A percentile compares a stretch with the other conserved stretches of the same genome.
phyloP scores from a whole-genome alignment of 2,329 filamentous ascomycete genomes.

The Camillea tinctor region DNA sequence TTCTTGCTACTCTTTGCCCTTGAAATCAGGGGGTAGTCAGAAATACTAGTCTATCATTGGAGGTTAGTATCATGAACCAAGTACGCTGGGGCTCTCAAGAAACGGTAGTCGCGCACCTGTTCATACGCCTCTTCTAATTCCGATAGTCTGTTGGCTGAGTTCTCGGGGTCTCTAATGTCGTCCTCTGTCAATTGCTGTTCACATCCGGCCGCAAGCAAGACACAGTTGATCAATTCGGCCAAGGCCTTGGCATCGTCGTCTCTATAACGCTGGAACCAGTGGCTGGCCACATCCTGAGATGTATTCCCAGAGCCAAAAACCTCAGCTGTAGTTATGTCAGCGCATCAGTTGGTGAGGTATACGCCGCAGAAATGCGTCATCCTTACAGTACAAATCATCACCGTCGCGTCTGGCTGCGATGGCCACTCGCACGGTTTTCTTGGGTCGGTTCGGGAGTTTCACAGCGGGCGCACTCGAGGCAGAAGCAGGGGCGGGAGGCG shows the following conservation, averaged over 20 bases:
- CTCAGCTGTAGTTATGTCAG: constrained; percentile 48
- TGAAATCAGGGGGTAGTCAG: constrained; percentile 89
- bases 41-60: constrained; percentile 63
- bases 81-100: not conserved
- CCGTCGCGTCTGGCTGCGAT: constrained; percentile 47
- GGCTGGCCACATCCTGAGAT: constrained; percentile 55
- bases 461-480: constrained; percentile 35
- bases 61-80: constrained; percentile 30
- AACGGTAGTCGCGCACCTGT: constrained; percentile 52
- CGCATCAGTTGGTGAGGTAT: not conserved
- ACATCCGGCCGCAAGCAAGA: constrained; percentile 74
- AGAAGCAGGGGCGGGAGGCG: constrained; percentile 36
- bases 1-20: constrained; percentile 72
- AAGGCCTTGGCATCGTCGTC: constrained; percentile 54
- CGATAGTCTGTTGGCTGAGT: constrained; percentile 71
- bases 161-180: constrained; percentile 88
- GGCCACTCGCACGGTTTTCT: constrained; percentile 55
- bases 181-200: constrained; percentile 73
- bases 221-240: constrained; percentile 64
- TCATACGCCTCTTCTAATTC: constrained; percentile 90
- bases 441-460: constrained; percentile 50
- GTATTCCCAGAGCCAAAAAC: constrained; percentile 61
- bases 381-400: constrained; percentile 56
- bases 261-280: constrained; percentile 60
- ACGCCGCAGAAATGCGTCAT: constrained; percentile 2